A percentile compares a stretch with the other conserved stretches of the same genome.
These are phyloP conservation scores for Barnettozyma salicaria DNA, from an alignment of 805 yeast species.

Conservation along the genomic window DNA sequence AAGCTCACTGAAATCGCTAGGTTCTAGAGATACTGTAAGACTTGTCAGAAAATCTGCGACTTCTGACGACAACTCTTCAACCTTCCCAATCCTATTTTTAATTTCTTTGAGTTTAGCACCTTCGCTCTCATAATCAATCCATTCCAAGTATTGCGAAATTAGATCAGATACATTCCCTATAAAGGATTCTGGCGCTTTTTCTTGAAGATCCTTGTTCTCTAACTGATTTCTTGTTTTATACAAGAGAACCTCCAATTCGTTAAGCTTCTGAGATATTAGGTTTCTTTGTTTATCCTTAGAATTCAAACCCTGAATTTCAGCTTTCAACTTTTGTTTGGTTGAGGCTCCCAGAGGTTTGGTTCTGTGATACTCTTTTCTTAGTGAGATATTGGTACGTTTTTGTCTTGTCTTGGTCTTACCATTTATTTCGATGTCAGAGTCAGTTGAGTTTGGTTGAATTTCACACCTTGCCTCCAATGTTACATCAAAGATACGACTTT, in stretches of 20 bases:
- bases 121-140: constrained; percentile 74
- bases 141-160: constrained; percentile 52
- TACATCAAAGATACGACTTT: constrained; percentile 44
- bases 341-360: constrained; percentile 45
- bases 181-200: constrained; percentile 36
- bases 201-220: constrained; percentile 44
- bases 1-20: constrained; percentile 38
- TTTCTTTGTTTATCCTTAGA: constrained; percentile 49
- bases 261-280: constrained; percentile 51
- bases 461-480: constrained; percentile 42
- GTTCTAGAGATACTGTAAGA: constrained; percentile 41
- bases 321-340: constrained; percentile 39
- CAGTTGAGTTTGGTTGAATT: constrained; percentile 8
- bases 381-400: constrained; percentile 17
- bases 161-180: constrained; percentile 32
- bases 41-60: constrained; percentile 37
- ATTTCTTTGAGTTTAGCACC: constrained; percentile 38
- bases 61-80: constrained; percentile 26
- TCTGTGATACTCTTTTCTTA: constrained; percentile 31
- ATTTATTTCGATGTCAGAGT: constrained; percentile 14
- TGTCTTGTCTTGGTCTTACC: constrained; percentile 21
- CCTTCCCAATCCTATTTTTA: constrained; percentile 26
- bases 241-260: constrained; percentile 65
- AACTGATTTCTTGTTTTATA: constrained; percentile 60
- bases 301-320: constrained; percentile 48